Base-by-base conservation (phyloP, 345 rosid species). In the Carallia brachiata region DNA sequence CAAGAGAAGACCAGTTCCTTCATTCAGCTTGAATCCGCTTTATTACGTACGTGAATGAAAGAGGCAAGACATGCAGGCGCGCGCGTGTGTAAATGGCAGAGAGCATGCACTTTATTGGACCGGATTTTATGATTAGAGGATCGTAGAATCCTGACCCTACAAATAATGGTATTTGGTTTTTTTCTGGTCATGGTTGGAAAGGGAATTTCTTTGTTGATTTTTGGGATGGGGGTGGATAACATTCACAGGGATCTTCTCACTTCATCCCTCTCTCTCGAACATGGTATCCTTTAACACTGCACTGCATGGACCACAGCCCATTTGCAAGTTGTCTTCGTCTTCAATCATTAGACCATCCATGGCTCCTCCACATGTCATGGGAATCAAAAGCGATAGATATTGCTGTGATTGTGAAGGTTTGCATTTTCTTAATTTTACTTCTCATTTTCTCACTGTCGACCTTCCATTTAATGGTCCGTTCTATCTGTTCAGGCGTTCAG, bases 1-100 rank as follows among this genome's bases (percentile, higher is more conserved):
- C 50, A 44, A 15, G 16, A 44, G 50, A 44, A 44, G 50, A 12
- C 50, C 3, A 44, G 50, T 10, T 44, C 12, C 17, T 32, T 32
- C 30, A n/a, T 40, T 7, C 34, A 39, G 52, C 34, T 32, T 65
- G 19, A 31, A 16, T 23, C 18, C 0, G 39, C 79, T 73, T 81
- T 81, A 66, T 71, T 62, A 64, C 47, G 75, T 62, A 64, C 47
- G 75, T 48, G 32, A 67, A 63, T 79, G 87, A 79, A 75, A 84
- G 73, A 77, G 80, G 48, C 85, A 77, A 70, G 77, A 74, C 83
- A 81, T 53, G 80, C 84, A 77, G 79, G 84, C 80, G 78, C 78
- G 52, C 16, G 68, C 48, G 48, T 58, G 50, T 61, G 62, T 23
- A 23, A 57, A 69, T 62, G 40, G 30, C 48, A 32, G 66, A 50